Percentiles rank a stretch among this genome's conserved stretches.
These are phyloP conservation scores for Rhodotorula sp. DNA, from an alignment of 1,284 basidiomycete genomes.

Conservation along the genomic window DNA sequence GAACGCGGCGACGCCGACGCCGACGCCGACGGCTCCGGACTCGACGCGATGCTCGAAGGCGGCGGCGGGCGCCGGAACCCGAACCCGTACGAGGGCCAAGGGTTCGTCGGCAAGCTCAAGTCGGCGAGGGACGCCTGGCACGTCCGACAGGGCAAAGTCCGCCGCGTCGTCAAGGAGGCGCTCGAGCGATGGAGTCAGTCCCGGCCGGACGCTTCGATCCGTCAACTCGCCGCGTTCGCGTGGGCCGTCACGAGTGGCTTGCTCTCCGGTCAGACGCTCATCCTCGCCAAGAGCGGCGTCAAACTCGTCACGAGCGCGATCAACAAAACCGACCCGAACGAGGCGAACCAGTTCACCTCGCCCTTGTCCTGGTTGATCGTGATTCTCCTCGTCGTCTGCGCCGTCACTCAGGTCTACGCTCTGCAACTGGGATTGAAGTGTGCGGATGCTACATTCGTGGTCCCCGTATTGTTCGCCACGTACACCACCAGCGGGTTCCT, in stretches of 20 bases:
- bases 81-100: conserved; percentile 25
- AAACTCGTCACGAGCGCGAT: conserved; percentile 41
- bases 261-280: conserved; percentile 79
- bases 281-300: conserved; percentile 76
- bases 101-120: conserved; percentile 15
- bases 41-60: conserved; percentile 36
- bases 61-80: conserved; percentile 30
- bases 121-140: conserved; percentile 8
- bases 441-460: conserved; percentile 59
- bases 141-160: conserved; percentile 45
- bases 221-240: conserved; percentile 83
- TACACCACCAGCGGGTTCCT: conserved; percentile 55
- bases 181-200: conserved; percentile 73
- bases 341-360: conserved; percentile 61
- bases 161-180: conserved; percentile 60
- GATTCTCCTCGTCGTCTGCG: conserved; percentile 71
- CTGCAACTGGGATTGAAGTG: conserved; percentile 38
- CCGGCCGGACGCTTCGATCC: conserved; percentile 75
- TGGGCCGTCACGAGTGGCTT: conserved; percentile 90
- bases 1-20: conserved; percentile 34
- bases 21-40: conserved; percentile 20
- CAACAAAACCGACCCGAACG: conserved; percentile 31
- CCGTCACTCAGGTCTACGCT: conserved; percentile 85
- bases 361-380: conserved; percentile 78
- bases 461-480: conserved; percentile 54